Percentiles rank a stretch among this genome's conserved stretches.
These are phyloP conservation scores for Eucalyptus brandiana DNA, from an alignment of 345 rosid species.

Conservation along the genomic window DNA sequence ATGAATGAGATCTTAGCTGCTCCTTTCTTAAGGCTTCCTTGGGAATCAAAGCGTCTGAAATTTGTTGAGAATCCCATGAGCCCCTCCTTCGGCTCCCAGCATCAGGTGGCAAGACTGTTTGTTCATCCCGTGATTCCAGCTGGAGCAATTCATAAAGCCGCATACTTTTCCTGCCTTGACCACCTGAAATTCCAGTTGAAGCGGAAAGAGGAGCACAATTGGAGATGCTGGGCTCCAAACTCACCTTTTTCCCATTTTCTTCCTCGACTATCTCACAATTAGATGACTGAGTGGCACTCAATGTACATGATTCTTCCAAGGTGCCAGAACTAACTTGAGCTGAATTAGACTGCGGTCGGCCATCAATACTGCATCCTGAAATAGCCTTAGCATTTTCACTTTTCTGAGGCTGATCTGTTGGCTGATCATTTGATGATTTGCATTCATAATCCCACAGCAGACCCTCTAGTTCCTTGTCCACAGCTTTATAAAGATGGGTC, in stretches of 20 bases:
- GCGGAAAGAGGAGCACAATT: slow-evolving; percentile 6
- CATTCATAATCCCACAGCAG: slow-evolving; percentile 82
- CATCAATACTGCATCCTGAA: slow-evolving; percentile 8
- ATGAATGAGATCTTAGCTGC: slow-evolving; percentile 4
- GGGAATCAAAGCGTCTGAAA: slow-evolving; percentile 7
- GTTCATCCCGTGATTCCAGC: slow-evolving; percentile 47
- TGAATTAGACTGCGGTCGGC: slow-evolving; percentile 6
- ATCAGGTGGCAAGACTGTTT: slow-evolving; percentile 6
- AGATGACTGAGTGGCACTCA: slow-evolving; percentile 21
- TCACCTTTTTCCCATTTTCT: slow-evolving; percentile 11
- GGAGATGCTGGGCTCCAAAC: background rate
- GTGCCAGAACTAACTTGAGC: slow-evolving; percentile 18
- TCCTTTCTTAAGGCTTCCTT: slow-evolving; percentile 3
- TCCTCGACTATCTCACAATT: slow-evolving; percentile 42
- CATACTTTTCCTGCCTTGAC: slow-evolving; percentile 57
- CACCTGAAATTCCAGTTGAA: slow-evolving; percentile 23
- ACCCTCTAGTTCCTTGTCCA: slow-evolving; percentile 89
- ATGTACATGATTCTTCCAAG: slow-evolving; percentile 14
- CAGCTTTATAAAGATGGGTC: slow-evolving; percentile 74
- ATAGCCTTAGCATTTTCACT: slow-evolving; percentile 1
- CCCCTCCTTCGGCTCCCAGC: slow-evolving; percentile 8
- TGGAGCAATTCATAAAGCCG: slow-evolving; percentile 88
- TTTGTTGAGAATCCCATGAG: slow-evolving; percentile 10
- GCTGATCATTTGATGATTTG: slow-evolving; percentile 24
- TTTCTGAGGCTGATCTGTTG: slow-evolving; percentile 9